Percentiles rank a stretch among this genome's conserved stretches.
These are phyloP conservation scores for Blastocladiella britannica DNA, from an alignment of 192 early-diverging fungal species.

Conservation along the genomic window DNA sequence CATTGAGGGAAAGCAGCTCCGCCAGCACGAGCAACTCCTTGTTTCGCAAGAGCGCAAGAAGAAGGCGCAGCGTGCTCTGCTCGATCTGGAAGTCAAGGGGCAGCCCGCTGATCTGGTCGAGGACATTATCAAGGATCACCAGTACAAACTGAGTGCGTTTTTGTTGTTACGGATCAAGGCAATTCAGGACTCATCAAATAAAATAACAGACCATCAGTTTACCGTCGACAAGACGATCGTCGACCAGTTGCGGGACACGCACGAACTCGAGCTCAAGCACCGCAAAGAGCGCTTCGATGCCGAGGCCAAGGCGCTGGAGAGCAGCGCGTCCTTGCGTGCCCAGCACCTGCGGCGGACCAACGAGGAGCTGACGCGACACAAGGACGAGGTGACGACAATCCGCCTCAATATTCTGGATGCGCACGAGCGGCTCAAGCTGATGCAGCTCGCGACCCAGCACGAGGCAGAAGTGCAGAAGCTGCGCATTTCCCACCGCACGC, in stretches of 20 bases:
- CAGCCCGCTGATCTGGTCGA: neutral
- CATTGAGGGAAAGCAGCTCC: constrained; percentile 12
- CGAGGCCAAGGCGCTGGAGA: constrained; percentile 10
- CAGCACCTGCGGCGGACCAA: constrained; percentile 4
- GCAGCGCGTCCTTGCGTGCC: constrained; percentile 1
- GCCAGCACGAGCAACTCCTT: constrained; percentile 10
- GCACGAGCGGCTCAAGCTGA: constrained; percentile 6
- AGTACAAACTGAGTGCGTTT: no score
- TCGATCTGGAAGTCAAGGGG: constrained; percentile 7
- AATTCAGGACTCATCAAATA: no score
- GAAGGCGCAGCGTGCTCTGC: constrained; percentile 5
- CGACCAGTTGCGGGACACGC: constrained; percentile 17
- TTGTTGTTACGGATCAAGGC: no score
- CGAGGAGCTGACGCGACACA: constrained; percentile 7
- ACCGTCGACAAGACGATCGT: constrained; percentile 9
- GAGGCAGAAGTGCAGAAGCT: neutral
- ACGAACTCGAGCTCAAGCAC: constrained; percentile 16
- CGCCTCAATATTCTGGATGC: constrained; percentile 7
- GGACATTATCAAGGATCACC: neutral
- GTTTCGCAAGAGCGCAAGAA: constrained; percentile 8
- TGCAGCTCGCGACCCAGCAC: neutral
- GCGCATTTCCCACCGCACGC: neutral
- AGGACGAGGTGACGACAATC: constrained; percentile 11
- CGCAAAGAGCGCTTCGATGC: constrained; percentile 13
- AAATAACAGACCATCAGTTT: neutral